Evolutionary conservation across 495 filamentous ascomycete species (phyloP), one percentile per base, ranked within the genome.

Genomic region (Thermochaetoides thermophila): DNA sequence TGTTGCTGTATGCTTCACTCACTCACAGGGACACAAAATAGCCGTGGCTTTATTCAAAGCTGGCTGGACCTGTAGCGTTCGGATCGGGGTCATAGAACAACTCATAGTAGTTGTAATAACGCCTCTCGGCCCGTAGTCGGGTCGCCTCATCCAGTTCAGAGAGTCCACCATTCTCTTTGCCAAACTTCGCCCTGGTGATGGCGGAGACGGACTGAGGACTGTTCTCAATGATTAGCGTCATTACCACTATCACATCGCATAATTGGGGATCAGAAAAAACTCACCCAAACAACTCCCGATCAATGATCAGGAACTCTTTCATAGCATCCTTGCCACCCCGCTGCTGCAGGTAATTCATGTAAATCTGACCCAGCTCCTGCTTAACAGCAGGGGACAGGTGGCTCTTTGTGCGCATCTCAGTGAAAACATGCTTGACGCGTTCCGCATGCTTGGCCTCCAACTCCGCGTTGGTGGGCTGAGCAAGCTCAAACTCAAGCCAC

Each of bases 401-500:
- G 36, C 80, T 85, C 62, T 82, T 82, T 29, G 65, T 63, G 14
- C 78, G 70, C 37, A 95, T 67, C 41, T 86, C 75, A 23, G 81
- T 66, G 42, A 81, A 65, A n/a, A 99, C 80, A 23, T 74, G 64
- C 52, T 82, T 82, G 49, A 96, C 77, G 15, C 75, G 74, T 31
- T 72, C 66, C 28, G 77, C 76, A 31, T 84, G 78, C 33, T 69
- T 59, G 1, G 54, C 29, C 44, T 92, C 83, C 2, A 68, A 69
- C 21, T 67, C 68, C 1, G 61, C 54, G 35, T 63, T 78, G 3
- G 81, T 84, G 7, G 84, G 80, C 48, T 95, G 91, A 23, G 81
- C 75, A 25, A 92, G 63, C 61, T 99, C 89, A 42, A 99, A 94
- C 32, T 74, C 60, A 8, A 96, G 68, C 57, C 82, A 99, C 51